A percentile compares a stretch with the other conserved stretches of the same genome.
phyloP scores from a whole-genome alignment of 164 flowering plant species.

The Annona cherimola region DNA sequence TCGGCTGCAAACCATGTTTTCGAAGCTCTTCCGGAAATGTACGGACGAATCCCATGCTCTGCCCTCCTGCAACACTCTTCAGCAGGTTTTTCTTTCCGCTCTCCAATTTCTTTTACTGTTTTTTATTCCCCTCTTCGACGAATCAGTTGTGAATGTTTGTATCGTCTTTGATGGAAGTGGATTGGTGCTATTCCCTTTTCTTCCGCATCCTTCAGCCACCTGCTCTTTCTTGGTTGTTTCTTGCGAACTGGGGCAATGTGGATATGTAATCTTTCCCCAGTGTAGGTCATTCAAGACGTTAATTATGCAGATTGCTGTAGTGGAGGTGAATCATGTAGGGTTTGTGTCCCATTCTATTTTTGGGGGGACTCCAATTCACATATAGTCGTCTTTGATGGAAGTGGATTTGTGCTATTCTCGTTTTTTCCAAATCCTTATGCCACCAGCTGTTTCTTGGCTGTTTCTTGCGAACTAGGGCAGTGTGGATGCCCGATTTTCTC shows the following conservation, averaged over 20 bases:
- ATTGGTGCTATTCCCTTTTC: neutral
- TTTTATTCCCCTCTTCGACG: neutral
- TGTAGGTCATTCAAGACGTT: neutral
- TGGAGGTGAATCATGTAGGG: no score
- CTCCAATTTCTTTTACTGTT: neutral
- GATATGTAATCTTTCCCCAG: neutral
- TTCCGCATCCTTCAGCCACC: neutral
- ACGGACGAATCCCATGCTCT: neutral
- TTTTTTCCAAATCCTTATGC: neutral
- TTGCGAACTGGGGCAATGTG: neutral
- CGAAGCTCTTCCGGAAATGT: slow-evolving; percentile 7
- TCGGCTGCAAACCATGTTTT: neutral
- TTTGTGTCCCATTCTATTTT: no score
- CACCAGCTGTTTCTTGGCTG: neutral
- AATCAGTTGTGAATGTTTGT: neutral
- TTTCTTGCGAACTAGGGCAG: neutral
- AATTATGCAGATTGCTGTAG: no score
- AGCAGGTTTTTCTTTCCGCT: neutral
- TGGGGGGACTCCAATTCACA: no score
- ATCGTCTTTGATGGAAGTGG: neutral
- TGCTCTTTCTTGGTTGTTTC: neutral
- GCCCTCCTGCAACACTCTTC: neutral
- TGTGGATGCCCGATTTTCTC: neutral
- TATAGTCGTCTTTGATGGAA: neutral
- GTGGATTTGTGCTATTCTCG: neutral